A percentile compares a stretch with the other conserved stretches of the same genome.
Evolutionary conservation across 352 stramenopile genomes (phyloP).

Genomic region (Globisporangium spiculum): DNA sequence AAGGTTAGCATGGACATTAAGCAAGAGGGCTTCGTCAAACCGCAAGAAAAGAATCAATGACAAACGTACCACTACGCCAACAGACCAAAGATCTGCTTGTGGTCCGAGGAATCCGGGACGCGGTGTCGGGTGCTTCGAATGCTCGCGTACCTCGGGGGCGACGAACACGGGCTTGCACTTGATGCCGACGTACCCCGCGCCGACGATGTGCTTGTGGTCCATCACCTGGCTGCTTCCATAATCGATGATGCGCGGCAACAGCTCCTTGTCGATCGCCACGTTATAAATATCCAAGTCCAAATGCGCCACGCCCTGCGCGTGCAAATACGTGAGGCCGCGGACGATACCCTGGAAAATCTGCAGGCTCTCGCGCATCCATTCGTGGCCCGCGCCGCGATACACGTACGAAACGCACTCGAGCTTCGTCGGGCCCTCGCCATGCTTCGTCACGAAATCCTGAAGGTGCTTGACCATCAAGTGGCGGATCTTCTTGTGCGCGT

Average conservation of each 20-base stretch:
- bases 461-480: slow-evolving; percentile 67
- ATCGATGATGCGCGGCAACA: slow-evolving; percentile 69
- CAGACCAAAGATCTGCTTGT: slow-evolving; percentile 74
- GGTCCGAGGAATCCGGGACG: slow-evolving; percentile 72
- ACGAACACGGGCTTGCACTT: slow-evolving; percentile 84
- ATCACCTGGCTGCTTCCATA: slow-evolving; percentile 77
- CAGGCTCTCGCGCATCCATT: slow-evolving; percentile 77
- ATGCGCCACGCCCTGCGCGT: slow-evolving; percentile 75
- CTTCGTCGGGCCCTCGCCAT: slow-evolving; percentile 62
- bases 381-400: slow-evolving; percentile 60
- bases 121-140: slow-evolving; percentile 53
- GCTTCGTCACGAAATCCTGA: slow-evolving; percentile 59
- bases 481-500: slow-evolving; percentile 67
- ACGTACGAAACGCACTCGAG: slow-evolving; percentile 82
- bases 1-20: too few species aligned
- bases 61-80: slow-evolving; percentile 73
- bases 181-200: slow-evolving; percentile 62
- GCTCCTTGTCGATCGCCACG: slow-evolving; percentile 62
- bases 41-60: too few species aligned
- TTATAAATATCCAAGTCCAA: slow-evolving; percentile 87
- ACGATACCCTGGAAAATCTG: slow-evolving; percentile 68
- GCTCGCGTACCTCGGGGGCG: slow-evolving; percentile 61
- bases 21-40: background rate
- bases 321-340: slow-evolving; percentile 70
- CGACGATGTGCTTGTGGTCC: slow-evolving; percentile 59